Evolutionary conservation across 805 yeast species (phyloP), one percentile per base, ranked within the genome.

Genomic region (Alloascoidea africana): DNA sequence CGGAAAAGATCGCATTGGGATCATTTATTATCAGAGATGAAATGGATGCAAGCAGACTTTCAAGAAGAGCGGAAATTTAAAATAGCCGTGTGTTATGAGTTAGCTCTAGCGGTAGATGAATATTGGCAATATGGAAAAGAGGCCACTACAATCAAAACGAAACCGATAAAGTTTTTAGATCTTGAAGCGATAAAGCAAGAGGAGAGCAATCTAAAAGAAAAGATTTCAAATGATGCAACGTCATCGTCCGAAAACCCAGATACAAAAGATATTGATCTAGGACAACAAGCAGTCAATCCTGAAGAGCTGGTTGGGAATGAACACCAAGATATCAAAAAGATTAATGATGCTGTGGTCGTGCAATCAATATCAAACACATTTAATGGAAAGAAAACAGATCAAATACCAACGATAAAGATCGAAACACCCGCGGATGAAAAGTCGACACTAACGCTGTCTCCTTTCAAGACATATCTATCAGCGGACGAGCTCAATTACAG

Each of bases 41-140:
- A 72, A 42, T 85, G 96, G 94, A 67, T 86, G 73, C 72, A 85
- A 4, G 64, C 70, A 1, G 95, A 86, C 49, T 75, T 77, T 47
- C 70, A 66, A 39, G 93, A 86, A 51, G 75, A 70, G 27, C 53
- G 74, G 14, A 78, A 82, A 50, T 72, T 66, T 51, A 84, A 79
- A 51, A 60, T 73, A 41, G 82, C 85, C 1, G 69, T 78, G 39
- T 80, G 91, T 51, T 67, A 72, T 6, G 62, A 66, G 34, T 59
- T 87, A 19, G 80, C 96, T 0, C 76, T 73, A 41, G 80, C 86
- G 0, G 69, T 89, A 2, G 56, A 61, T 50, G 93, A 83, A 42
- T 85, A 75, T 52, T 84, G 94, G 93, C 61, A 50, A 1, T 71
- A 68, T 46, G 96, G 96, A 0, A 75, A 73, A 50, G 58, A 53